phyloP scores from a whole-genome alignment of 352 stramenopile species.

The Globisporangium sylvaticum region DNA sequence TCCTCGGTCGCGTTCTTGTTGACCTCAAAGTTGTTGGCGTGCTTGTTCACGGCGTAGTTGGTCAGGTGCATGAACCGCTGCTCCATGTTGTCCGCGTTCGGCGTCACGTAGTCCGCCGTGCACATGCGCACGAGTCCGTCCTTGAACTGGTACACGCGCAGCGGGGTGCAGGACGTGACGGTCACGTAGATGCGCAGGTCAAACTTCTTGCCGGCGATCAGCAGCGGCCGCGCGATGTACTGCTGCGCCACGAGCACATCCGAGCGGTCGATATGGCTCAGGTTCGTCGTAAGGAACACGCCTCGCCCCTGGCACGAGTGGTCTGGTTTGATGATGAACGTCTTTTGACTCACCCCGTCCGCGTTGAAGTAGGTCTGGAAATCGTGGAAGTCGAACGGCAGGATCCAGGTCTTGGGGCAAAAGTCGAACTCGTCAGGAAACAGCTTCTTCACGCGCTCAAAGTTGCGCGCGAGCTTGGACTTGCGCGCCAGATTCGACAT shows the following conservation, averaged over 20 bases:
- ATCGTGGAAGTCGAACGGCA: conserved; percentile 92
- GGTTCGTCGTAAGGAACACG: conserved; percentile 92
- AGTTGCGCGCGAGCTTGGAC: conserved; percentile 92
- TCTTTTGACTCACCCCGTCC: conserved; percentile 84
- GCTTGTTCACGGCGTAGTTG: conserved; percentile 92
- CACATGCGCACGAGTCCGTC: conserved; percentile 90
- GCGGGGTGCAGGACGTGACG: conserved; percentile 76
- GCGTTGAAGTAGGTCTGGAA: conserved; percentile 91
- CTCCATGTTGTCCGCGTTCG: conserved; percentile 82
- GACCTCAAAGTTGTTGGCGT: conserved; percentile 80
- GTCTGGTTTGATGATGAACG: conserved; percentile 96
- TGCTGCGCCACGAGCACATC: conserved; percentile 87
- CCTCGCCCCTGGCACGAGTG: conserved; percentile 87
- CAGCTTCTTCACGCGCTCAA: conserved; percentile 93
- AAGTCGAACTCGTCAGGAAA: conserved; percentile 94
- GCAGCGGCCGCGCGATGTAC: conserved; percentile 71
- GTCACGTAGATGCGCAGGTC: conserved; percentile 92
- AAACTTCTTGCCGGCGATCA: conserved; percentile 91
- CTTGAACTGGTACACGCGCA: conserved; percentile 90
- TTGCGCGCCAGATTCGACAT: conserved; percentile 95
- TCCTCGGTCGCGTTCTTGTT: conserved; percentile 66
- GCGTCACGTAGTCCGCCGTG: conserved; percentile 83
- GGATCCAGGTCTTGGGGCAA: conserved; percentile 94
- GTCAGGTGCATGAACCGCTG: conserved; percentile 91
- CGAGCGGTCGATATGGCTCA: conserved; percentile 86